These are phyloP conservation scores for Phytophthora pinifolia DNA, from an alignment of 352 stramenopile genomes.

Conservation along the genomic window DNA sequence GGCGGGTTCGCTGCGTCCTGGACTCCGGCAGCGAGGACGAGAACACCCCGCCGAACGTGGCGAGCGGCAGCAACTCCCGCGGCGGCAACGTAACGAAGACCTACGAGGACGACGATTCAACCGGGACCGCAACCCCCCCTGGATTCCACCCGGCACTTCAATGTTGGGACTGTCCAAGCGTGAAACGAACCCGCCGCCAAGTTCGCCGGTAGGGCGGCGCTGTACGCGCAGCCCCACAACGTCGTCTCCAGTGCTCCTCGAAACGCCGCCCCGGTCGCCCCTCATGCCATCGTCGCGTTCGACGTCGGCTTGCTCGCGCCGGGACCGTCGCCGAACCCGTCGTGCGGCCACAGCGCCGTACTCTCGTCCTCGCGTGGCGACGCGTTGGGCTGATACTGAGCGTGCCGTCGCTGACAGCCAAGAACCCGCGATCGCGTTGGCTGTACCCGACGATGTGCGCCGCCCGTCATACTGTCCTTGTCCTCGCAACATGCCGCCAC, in stretches of 20 bases:
- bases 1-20: slow-evolving; percentile 1
- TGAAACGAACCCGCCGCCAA: not conserved
- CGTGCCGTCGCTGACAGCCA: no score
- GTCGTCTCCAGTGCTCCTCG: not conserved
- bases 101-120: no score
- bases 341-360: not conserved
- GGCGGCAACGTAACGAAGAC: not conserved
- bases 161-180: not conserved
- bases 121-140: not conserved
- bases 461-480: not conserved
- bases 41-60: slow-evolving; percentile 5
- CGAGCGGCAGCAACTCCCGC: no score
- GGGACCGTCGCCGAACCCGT: not conserved
- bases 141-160: not conserved
- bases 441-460: not conserved
- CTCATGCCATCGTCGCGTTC: no score
- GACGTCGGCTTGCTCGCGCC: not conserved
- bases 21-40: slow-evolving; percentile 1
- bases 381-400: not conserved
- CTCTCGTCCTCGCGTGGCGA: not conserved
- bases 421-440: no score
- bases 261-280: not conserved
- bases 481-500: no score
- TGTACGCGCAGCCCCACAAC: not conserved
- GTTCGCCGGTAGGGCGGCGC: not conserved